Conservation (phyloP, 106 monocot genomes). For the Triglochin maritima region DNA sequence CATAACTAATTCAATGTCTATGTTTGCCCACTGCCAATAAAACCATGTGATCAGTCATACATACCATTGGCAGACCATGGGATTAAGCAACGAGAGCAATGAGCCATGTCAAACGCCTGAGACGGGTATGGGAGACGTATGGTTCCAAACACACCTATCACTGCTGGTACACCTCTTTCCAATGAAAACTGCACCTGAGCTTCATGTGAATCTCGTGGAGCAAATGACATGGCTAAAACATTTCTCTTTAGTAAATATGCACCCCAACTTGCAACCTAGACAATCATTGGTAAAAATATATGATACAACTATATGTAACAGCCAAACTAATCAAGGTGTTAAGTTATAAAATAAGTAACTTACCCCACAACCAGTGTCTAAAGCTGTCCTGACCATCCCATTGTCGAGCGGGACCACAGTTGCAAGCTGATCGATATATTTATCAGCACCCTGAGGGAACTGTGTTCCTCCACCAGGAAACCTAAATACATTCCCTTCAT, state of each 20-base stretch:
- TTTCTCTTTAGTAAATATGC: constrained; percentile 5
- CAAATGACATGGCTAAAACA: constrained; percentile 4
- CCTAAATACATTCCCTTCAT: constrained; percentile 3
- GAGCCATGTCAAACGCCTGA: constrained; percentile 8
- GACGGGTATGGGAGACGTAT: constrained; percentile 4
- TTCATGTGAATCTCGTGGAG: constrained; percentile 5
- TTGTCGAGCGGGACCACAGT: background rate
- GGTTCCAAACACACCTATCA: constrained; percentile 4
- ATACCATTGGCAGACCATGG: constrained; percentile 5
- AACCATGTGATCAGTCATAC: background rate
- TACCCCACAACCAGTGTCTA: constrained; percentile 9
- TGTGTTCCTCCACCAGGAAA: constrained; percentile 5
- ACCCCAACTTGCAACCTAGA: constrained; percentile 10
- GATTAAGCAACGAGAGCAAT: constrained; percentile 5
- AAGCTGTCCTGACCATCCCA: constrained; percentile 1
- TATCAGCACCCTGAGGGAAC: constrained; percentile 3
- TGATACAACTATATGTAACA: background rate
- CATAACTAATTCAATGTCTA: background rate
- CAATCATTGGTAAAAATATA: background rate
- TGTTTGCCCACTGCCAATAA: too few relatives aligned
- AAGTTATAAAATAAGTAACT: background rate
- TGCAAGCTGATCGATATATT: constrained; percentile 4
- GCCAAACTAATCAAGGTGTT: too few relatives aligned
- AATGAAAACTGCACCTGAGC: constrained; percentile 10
- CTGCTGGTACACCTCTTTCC: constrained; percentile 8